Conservation (phyloP, 495 filamentous ascomycete genomes). For the Lineolata rhizophorae region DNA sequence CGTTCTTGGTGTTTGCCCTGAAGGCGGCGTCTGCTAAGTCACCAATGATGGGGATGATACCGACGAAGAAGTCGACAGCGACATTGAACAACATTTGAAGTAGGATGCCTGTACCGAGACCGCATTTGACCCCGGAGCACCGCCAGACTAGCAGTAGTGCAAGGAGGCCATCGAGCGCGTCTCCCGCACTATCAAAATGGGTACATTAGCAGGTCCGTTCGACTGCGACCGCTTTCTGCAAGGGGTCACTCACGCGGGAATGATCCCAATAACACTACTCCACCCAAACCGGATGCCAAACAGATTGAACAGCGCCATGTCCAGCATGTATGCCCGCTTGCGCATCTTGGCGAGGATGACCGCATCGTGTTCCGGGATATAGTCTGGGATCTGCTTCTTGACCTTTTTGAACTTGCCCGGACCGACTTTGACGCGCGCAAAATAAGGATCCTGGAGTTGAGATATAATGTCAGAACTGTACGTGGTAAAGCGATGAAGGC, state of each 20-base stretch:
- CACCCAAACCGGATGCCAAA: constrained; percentile 64
- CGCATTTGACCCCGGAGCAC: constrained; percentile 47
- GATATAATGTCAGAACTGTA: no score
- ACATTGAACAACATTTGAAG: constrained; percentile 61
- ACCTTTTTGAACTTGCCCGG: constrained; percentile 19
- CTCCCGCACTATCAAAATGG: no score
- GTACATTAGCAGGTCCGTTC: no score
- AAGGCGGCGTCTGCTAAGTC: constrained; percentile 48
- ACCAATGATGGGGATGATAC: constrained; percentile 67
- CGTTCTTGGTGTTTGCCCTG: constrained; percentile 18
- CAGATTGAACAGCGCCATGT: constrained; percentile 56
- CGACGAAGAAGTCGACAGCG: constrained; percentile 53
- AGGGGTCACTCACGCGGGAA: no score
- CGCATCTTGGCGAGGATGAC: constrained; percentile 63
- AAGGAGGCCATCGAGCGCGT: constrained; percentile 46
- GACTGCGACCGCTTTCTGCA: no score
- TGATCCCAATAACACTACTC: constrained; percentile 54
- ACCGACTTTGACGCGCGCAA: constrained; percentile 13
- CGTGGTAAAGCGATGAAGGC: not conserved
- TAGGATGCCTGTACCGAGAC: constrained; percentile 32
- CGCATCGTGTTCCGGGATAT: constrained; percentile 55
- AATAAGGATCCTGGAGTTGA: constrained; percentile 18
- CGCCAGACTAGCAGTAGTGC: constrained; percentile 45
- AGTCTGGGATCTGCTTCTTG: constrained; percentile 20
- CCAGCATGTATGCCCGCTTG: constrained; percentile 56